Evolutionary conservation across 257 asterid genomes (phyloP), one percentile per base, ranked within the genome.

Genomic region (Solanum gandarillasii): DNA sequence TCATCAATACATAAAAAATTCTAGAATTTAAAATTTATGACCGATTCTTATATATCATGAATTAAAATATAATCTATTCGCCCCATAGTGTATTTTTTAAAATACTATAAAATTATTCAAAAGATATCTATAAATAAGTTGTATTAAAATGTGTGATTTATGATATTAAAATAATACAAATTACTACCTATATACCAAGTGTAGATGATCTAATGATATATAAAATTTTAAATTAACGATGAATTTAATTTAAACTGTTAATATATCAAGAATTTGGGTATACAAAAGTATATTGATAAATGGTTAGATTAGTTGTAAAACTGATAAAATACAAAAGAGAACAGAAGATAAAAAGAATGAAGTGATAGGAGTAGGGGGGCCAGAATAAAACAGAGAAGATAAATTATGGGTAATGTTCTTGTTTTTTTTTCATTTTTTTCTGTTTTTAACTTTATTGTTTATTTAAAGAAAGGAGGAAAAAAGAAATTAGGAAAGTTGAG

Each of bases 401-500:
- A 39, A 58, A 43, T 52, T 41, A 36, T 55, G 71, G n/a, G 73
- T 41, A 41, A 58, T 46, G n/a, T 5, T 81, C 13, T 46, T 29
- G 9, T 9, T 43, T 9, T 18, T 13, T 1, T 36, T 36, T 10
- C 1, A 1, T 1, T 7, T n/a, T 43, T 29, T 55, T 70, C 25
- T 16, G 16, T 11, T 25, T 84, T 39, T 21, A 32, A 43, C 75
- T 35, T 65, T 34, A 23, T 86, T 43, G 38, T 72, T 72, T 86
- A 55, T 60, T 70, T 58, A 67, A 52, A 52, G 52, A 75, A 31
- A 84, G 21, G 27, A 73, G 41, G n/a, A 23, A 65, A 73, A 65
- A 84, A 67, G 41, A 85, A 85, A 75, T 75, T 36, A 38, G 55
- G 34, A 85, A 74, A 85, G 87, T 41, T 65, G 87, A 78, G 93